Evolutionary conservation across 2,329 filamentous ascomycete genomes (phyloP).

Genomic region (Epicoccum sorghinum): DNA sequence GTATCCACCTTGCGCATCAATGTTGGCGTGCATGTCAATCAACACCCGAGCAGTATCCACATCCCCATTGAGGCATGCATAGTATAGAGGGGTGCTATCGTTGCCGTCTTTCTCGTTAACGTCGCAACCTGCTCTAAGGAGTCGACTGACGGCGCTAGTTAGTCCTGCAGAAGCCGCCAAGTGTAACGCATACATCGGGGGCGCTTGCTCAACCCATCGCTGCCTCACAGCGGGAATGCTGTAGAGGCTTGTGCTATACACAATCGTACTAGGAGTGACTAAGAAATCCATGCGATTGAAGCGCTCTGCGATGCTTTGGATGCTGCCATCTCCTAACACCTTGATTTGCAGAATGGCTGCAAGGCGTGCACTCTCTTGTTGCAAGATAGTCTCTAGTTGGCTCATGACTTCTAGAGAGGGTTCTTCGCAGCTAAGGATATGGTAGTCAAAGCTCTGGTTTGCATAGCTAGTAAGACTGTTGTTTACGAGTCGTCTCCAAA

Average conservation of each 20-base stretch:
- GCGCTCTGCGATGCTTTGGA: background rate
- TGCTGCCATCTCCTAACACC: background rate
- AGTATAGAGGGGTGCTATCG: slow-evolving; percentile 13
- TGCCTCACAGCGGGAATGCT: slow-evolving; percentile 15
- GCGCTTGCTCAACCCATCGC: slow-evolving; percentile 7
- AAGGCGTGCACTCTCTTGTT: slow-evolving; percentile 11
- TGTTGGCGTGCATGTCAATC: too few species aligned
- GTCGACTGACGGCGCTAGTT: slow-evolving; percentile 5
- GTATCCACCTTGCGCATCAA: too few species aligned
- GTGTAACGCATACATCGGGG: slow-evolving; percentile 23
- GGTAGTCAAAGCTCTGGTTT: slow-evolving; percentile 19
- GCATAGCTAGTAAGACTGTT: slow-evolving; percentile 14
- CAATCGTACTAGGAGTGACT: slow-evolving; percentile 20
- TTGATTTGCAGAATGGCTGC: slow-evolving; percentile 23
- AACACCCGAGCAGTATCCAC: background rate
- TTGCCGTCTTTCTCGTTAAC: slow-evolving; percentile 17
- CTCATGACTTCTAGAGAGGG: background rate
- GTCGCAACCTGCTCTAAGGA: slow-evolving; percentile 13
- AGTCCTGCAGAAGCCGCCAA: slow-evolving; percentile 18
- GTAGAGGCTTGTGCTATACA: slow-evolving; percentile 23
- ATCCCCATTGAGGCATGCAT: background rate
- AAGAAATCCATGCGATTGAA: slow-evolving; percentile 18
- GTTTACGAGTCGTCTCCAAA: background rate
- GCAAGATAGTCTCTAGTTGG: slow-evolving; percentile 15
- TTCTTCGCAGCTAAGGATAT: slow-evolving; percentile 11